Base-by-base conservation (phyloP, 768 basidiomycete species). In the Thelephora ganbajun region DNA sequence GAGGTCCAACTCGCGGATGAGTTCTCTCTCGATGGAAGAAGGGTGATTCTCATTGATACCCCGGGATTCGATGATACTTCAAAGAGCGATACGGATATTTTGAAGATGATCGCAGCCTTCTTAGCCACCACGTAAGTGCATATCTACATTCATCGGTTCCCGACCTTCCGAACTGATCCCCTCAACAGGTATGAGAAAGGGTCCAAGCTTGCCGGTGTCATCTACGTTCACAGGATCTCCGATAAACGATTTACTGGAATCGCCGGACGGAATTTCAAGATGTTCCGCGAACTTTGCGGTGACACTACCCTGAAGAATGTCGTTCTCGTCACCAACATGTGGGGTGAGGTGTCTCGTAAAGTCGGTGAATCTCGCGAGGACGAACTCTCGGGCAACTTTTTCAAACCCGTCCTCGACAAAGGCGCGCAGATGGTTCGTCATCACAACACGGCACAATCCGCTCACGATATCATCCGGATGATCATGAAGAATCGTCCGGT, bases 61-160 rank as follows among this genome's bases (percentile, higher is more conserved):
- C 77, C 77, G 0, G 77, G 77, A 5, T 79, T 78, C 48, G 77
- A 77, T 51, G 75, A 78, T 53, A 49, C 52, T 1, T 22, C 51
- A 2, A 55, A 48, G 45, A 46, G 43, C 33, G 54, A 56, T 19
- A 33, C 33, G 44, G 49, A 47, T 11, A 26, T 50, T 23, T 19
- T 37, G 26, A 47, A 36, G 26, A 11, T 19, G 19, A 39, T 19
- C 11, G 26, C 49, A 9, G 36, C 20, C 13, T 51, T 47, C 34
- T 34, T 39, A 11, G n/a, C 37, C n/a, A 39, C n/a, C 20, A 11
- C n/a, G 37, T 39, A 20, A 39, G 37, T 11, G 4, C n/a, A 11
- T 11, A 6, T 39, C 4, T 3, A 39, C 11, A 11, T 39, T n/a
- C 37, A 11, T 34, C n/a, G 49, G 20, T 45, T 23, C 23, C 26